Conservation (phyloP, 305 asterid species). For the Salvia sclarea region DNA sequence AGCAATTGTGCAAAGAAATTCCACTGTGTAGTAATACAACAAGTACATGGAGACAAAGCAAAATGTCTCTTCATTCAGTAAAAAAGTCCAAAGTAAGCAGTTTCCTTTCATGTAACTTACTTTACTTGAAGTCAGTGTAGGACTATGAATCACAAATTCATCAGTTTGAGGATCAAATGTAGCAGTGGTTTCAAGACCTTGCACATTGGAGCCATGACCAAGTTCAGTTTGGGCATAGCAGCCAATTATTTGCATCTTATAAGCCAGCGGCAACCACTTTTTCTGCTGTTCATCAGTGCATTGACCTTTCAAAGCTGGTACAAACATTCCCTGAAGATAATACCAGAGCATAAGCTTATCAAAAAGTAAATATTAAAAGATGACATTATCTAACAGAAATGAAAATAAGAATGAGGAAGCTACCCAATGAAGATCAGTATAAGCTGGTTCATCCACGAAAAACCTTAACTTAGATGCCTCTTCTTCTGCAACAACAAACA, state of each 20-base stretch:
- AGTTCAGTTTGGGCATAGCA: slow-evolving; percentile 99
- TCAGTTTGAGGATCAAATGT: slow-evolving; percentile 92
- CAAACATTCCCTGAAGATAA: slow-evolving; percentile 84
- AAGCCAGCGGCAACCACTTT: slow-evolving; percentile 91
- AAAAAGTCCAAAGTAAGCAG: slow-evolving; percentile 7
- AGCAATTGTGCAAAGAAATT: slow-evolving; percentile 13
- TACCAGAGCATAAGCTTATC: slow-evolving; percentile 14
- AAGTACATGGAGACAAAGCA: slow-evolving; percentile 2
- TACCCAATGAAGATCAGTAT: slow-evolving; percentile 99
- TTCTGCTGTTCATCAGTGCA: slow-evolving; percentile 91
- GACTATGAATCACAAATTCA: slow-evolving; percentile 94
- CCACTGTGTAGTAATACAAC: slow-evolving; percentile 1
- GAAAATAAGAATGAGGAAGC: slow-evolving; percentile 10
- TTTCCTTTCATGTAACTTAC: slow-evolving; percentile 44
- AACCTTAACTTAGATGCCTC: slow-evolving; percentile 79
- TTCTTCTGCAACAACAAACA: slow-evolving; percentile 60
- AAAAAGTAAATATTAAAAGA: background rate
- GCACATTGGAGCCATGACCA: slow-evolving; percentile 98
- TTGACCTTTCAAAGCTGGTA: slow-evolving; percentile 92
- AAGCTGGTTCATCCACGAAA: slow-evolving; percentile 89
- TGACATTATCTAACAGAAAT: background rate
- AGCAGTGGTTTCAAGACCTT: slow-evolving; percentile 98
- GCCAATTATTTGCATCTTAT: slow-evolving; percentile 98
- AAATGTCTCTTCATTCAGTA: slow-evolving; percentile 14
- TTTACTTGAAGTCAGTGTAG: slow-evolving; percentile 96